Evolutionary conservation across 1,139 yeast species (phyloP).

Genomic region (Pichia sp.): DNA sequence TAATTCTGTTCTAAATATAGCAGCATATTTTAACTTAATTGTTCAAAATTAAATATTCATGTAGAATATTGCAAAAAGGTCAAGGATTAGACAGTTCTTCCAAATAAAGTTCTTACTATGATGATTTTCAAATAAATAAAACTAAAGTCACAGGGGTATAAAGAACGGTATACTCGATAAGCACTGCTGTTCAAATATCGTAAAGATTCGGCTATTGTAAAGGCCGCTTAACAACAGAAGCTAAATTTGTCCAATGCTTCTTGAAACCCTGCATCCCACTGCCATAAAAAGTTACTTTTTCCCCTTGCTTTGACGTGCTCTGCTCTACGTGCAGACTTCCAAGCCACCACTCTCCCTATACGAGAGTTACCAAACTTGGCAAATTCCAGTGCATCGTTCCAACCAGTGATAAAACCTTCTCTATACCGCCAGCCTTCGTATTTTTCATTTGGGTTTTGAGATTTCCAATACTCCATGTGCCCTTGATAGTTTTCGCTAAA

Average conservation of each 20-base stretch:
- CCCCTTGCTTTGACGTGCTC: constrained; percentile 62
- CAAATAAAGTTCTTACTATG: too few species aligned
- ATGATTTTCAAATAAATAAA: too few species aligned
- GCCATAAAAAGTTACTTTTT: constrained; percentile 62
- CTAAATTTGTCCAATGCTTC: constrained; percentile 39
- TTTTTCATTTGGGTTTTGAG: constrained; percentile 49
- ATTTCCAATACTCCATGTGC: constrained; percentile 69
- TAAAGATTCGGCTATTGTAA: not conserved
- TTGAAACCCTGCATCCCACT: constrained; percentile 81
- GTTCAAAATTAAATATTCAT: too few species aligned
- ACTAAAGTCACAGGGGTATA: too few species aligned
- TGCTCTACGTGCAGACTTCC: constrained; percentile 51
- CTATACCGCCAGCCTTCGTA: constrained; percentile 78
- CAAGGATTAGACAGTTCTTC: too few species aligned
- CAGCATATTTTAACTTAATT: too few species aligned
- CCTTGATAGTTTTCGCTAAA: constrained; percentile 38
- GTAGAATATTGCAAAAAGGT: too few species aligned
- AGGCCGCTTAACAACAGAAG: not conserved
- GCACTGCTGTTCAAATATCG: not conserved
- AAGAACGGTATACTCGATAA: too few species aligned
- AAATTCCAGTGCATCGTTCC: constrained; percentile 67
- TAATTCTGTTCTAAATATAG: not conserved
- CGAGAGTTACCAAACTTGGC: constrained; percentile 64
- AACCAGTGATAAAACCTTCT: constrained; percentile 72
- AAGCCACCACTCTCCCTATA: constrained; percentile 68